phyloP scores from a whole-genome alignment of 2,329 filamentous ascomycete genomes.

The Colletotrichum scovillei region DNA sequence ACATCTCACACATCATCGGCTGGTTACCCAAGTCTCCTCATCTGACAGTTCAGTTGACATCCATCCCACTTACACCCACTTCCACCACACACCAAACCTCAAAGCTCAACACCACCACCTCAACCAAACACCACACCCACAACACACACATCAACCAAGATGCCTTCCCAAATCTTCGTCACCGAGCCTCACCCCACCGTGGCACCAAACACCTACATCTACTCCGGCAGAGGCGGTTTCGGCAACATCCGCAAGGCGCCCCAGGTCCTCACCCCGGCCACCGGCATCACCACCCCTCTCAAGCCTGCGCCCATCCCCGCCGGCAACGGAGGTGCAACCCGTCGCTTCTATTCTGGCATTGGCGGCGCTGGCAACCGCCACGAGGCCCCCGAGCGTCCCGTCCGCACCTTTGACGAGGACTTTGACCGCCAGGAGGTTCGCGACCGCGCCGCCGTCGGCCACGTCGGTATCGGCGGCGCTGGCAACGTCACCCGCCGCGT shows the following conservation, averaged over 20 bases:
- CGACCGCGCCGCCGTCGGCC: slow-evolving; percentile 36
- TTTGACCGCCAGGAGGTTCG: slow-evolving; percentile 33
- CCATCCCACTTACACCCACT: slow-evolving; percentile 27
- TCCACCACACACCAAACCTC: background rate
- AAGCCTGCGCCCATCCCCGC: slow-evolving; percentile 54
- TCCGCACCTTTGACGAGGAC: slow-evolving; percentile 37
- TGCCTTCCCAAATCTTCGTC: slow-evolving; percentile 58
- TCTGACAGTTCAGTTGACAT: slow-evolving; percentile 16
- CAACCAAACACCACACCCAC: background rate
- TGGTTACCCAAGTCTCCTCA: slow-evolving; percentile 9
- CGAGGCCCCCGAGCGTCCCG: slow-evolving; percentile 56
- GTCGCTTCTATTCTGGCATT: slow-evolving; percentile 73
- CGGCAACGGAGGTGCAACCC: slow-evolving; percentile 50
- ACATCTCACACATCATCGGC: background rate
- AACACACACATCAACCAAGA: slow-evolving; percentile 39
- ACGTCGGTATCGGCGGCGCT: slow-evolving; percentile 50
- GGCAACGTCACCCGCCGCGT: slow-evolving; percentile 75
- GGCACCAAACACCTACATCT: slow-evolving; percentile 57
- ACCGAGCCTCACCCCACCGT: slow-evolving; percentile 62
- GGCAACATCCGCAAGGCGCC: slow-evolving; percentile 66
- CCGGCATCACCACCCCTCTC: slow-evolving; percentile 63
- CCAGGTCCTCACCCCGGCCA: slow-evolving; percentile 47
- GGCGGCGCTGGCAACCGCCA: slow-evolving; percentile 78
- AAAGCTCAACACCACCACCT: background rate
- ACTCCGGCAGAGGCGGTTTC: slow-evolving; percentile 66